phyloP scores from a whole-genome alignment of 176 grass and related monocot species.

The Paspalum notatum region DNA sequence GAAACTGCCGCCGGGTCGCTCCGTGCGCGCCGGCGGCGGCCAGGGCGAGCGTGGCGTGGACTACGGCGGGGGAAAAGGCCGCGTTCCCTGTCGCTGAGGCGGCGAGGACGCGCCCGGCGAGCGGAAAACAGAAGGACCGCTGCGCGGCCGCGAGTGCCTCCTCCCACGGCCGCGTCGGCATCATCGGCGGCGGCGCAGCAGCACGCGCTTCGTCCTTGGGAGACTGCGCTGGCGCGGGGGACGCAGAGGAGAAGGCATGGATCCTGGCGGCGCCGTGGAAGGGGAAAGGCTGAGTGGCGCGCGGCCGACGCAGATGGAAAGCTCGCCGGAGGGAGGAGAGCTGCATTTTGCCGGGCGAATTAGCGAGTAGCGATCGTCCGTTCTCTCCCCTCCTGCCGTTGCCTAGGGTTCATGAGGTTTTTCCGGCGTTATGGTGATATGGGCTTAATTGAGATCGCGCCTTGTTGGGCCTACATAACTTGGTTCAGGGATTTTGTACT shows the following conservation, averaged over 20 bases:
- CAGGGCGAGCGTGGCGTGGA: constrained; percentile 42
- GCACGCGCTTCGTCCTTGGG: neutral
- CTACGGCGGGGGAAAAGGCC: constrained; percentile 13
- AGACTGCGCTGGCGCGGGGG: neutral
- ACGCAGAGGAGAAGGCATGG: neutral
- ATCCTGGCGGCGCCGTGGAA: neutral
- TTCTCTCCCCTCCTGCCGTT: neutral
- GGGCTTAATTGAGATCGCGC: neutral
- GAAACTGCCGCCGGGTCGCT: constrained; percentile 43
- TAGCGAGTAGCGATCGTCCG: neutral
- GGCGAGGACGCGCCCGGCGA: constrained; percentile 43
- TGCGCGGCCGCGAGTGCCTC: constrained; percentile 45
- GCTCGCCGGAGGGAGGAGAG: constrained; percentile 40
- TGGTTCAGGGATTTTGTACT: no score
- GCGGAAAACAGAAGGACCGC: constrained; percentile 45
- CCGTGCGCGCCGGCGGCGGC: constrained; percentile 47
- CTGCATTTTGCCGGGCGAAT: constrained; percentile 40
- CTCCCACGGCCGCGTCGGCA: constrained; percentile 52
- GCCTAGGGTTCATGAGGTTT: constrained; percentile 25
- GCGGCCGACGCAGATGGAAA: constrained; percentile 19
- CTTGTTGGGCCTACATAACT: neutral
- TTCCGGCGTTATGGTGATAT: neutral
- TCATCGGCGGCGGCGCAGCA: neutral
- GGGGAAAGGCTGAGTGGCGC: neutral
- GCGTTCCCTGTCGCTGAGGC: constrained; percentile 43